phyloP scores from a whole-genome alignment of 768 basidiomycete genomes.

The Suillus spraguei region DNA sequence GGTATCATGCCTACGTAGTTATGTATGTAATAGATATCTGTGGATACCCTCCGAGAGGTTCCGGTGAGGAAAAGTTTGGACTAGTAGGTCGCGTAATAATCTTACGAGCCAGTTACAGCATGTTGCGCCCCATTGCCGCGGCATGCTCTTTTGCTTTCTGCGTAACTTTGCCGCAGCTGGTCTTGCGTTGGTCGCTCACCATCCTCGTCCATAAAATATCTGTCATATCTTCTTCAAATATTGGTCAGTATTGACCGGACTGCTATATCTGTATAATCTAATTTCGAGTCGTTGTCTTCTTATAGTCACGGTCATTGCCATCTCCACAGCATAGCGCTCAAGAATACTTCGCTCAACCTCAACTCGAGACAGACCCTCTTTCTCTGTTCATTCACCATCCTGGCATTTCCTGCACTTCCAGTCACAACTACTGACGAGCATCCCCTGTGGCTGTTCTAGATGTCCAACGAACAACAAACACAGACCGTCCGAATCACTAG shows the following conservation, averaged over 20 bases:
- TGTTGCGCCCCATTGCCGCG: background rate
- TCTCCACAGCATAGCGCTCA: conserved; percentile 11
- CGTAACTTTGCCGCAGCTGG: conserved; percentile 2
- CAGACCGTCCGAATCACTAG: conserved; percentile 5
- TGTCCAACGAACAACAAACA: conserved; percentile 2
- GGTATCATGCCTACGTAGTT: background rate
- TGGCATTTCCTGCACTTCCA: background rate
- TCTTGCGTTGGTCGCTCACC: background rate
- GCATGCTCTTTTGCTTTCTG: background rate
- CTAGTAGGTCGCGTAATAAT: background rate
- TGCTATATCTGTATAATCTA: conserved; percentile 6
- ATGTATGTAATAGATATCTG: background rate
- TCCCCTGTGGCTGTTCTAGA: conserved; percentile 1
- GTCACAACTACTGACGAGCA: background rate
- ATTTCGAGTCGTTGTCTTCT: background rate
- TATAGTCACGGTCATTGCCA: background rate
- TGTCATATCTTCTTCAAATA: background rate
- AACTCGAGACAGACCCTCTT: background rate
- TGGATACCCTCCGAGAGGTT: background rate
- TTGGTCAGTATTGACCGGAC: conserved; percentile 8
- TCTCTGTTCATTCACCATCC: background rate
- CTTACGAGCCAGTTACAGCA: background rate
- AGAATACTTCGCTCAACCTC: background rate
- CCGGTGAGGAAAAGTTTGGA: background rate
- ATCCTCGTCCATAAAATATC: background rate